phyloP scores from a whole-genome alignment of 208 protist genomes.

The Trypanosoma lewisi region DNA sequence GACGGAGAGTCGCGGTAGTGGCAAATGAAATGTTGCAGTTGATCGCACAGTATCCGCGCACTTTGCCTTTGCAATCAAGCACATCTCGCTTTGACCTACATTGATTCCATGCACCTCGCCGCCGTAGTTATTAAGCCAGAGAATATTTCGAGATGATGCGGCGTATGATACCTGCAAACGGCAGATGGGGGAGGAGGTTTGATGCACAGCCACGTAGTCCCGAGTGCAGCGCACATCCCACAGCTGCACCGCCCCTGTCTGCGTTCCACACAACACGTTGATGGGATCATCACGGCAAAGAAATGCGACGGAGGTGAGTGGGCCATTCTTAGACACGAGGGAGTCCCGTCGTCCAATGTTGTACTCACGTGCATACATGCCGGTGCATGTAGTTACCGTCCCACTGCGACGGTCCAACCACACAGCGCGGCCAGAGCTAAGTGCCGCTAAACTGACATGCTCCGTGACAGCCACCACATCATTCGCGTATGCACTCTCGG shows the following conservation, averaged over 20 bases:
- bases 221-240: conserved; percentile 56
- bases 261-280: conserved; percentile 44
- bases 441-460: conserved; percentile 32
- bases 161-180: conserved; percentile 19
- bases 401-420: conserved; percentile 41
- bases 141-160: background rate
- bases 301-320: conserved; percentile 37
- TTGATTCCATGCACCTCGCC: conserved; percentile 26
- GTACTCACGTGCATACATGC: conserved; percentile 21
- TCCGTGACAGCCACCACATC: conserved; percentile 35
- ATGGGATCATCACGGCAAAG: conserved; percentile 19
- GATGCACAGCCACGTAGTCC: conserved; percentile 26
- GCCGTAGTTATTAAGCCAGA: conserved; percentile 25
- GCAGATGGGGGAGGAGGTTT: conserved; percentile 23
- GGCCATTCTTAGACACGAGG: background rate
- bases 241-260: conserved; percentile 44
- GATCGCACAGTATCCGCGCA: conserved; percentile 30
- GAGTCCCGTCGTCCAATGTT: conserved; percentile 21
- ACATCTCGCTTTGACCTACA: conserved; percentile 19
- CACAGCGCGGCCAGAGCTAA: conserved; percentile 46
- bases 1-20: conserved; percentile 32
- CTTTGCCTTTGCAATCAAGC: conserved; percentile 22
- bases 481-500: conserved; percentile 23
- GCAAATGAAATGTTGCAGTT: conserved; percentile 28
- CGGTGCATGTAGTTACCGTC: conserved; percentile 17